A percentile compares a stretch with the other conserved stretches of the same genome.
Evolutionary conservation across 23 red algal genomes (phyloP).

Genomic region (Gracilaria gracilis): DNA sequence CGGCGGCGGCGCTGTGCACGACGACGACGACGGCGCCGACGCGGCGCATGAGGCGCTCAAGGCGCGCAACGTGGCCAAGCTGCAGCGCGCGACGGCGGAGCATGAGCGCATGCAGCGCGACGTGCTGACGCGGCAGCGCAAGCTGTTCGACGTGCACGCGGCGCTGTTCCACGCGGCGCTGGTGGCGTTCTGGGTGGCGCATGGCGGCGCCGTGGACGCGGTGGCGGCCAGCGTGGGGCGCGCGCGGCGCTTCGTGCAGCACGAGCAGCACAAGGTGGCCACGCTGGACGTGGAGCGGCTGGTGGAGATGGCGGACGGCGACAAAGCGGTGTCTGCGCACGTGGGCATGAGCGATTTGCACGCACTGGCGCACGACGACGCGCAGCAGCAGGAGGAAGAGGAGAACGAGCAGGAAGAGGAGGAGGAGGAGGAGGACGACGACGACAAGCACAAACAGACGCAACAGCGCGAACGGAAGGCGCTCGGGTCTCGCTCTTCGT

Average conservation of each 20-base stretch:
- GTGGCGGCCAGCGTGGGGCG: not conserved
- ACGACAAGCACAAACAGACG: too few relatives aligned
- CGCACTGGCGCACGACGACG: not conserved
- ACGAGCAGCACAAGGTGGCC: not conserved
- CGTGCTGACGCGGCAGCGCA: not conserved
- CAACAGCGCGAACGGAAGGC: too few relatives aligned
- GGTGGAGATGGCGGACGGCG: not conserved
- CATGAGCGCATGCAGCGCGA: not conserved
- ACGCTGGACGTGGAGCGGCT: not conserved
- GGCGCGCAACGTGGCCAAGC: not conserved
- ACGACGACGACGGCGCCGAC: not conserved
- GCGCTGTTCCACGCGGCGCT: slow-evolving; percentile 12
- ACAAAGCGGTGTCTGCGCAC: not conserved
- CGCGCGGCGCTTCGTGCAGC: not conserved
- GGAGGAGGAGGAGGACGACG: too few relatives aligned
- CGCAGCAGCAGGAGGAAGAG: too few relatives aligned
- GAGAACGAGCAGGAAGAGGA: not conserved
- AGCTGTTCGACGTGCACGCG: slow-evolving; percentile 1
- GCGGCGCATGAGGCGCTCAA: not conserved
- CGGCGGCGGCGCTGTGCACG: not conserved
- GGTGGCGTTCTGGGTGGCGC: slow-evolving; percentile 12
- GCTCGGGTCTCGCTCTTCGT: not conserved
- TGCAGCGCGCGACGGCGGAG: not conserved
- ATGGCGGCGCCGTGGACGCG: not conserved
- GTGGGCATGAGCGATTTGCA: not conserved